phyloP scores from a whole-genome alignment of 257 asterid genomes.

The Paraleonurus japonicus region DNA sequence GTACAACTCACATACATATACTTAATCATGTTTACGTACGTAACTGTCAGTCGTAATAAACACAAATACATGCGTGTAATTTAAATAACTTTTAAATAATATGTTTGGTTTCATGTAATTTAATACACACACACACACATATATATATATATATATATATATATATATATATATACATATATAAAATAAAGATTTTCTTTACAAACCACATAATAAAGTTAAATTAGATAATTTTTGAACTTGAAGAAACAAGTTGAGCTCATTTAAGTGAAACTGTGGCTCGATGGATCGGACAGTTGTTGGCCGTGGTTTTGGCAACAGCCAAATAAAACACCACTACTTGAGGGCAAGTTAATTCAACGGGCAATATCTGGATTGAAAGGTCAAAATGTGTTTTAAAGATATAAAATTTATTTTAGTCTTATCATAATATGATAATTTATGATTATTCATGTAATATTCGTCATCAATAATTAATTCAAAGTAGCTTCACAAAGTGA shows the following conservation, averaged over 20 bases:
- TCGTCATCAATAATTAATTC: not conserved
- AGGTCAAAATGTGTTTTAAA: not conserved
- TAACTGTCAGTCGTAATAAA: too few species aligned
- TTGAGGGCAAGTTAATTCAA: not conserved
- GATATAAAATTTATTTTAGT: not conserved
- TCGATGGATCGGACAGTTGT: conserved; percentile 8
- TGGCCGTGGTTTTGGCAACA: conserved; percentile 18
- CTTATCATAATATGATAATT: not conserved
- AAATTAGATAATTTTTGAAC: not conserved
- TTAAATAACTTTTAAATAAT: too few species aligned
- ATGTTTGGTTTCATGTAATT: too few species aligned
- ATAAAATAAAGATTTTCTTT: too few species aligned
- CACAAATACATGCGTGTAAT: too few species aligned
- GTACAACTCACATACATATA: too few species aligned
- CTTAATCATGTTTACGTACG: too few species aligned
- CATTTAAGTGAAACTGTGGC: conserved; percentile 22
- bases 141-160: too few species aligned
- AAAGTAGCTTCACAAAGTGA: not conserved
- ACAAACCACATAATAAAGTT: too few species aligned
- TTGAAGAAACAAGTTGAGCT: not conserved
- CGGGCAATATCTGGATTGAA: not conserved
- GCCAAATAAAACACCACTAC: conserved; percentile 1
- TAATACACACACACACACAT: too few species aligned
- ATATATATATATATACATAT: too few species aligned
- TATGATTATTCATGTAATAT: too few species aligned